Percentiles rank a stretch among this genome's conserved stretches.
These are phyloP conservation scores for Colletotrichum lindemuthianum DNA, from an alignment of 2,329 filamentous ascomycete genomes.

Conservation along the genomic window DNA sequence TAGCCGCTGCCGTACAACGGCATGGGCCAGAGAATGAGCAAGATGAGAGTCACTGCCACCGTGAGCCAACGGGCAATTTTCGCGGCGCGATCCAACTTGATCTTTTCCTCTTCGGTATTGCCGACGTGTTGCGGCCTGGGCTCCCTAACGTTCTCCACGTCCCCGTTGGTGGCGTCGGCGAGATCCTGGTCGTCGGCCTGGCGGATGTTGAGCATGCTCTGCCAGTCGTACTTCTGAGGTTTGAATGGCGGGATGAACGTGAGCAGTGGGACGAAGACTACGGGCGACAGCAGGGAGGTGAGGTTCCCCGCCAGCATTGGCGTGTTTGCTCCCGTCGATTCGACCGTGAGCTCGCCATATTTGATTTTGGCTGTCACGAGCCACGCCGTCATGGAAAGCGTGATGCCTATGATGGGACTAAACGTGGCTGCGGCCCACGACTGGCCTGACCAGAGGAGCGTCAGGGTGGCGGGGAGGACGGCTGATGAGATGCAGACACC, in stretches of 20 bases:
- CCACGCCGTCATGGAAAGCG: conserved; percentile 78
- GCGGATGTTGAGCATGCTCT: conserved; percentile 78
- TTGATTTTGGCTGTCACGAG: conserved; percentile 78
- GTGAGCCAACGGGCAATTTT: conserved; percentile 59
- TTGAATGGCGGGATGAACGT: conserved; percentile 59
- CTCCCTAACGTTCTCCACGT: conserved; percentile 71
- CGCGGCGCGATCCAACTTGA: conserved; percentile 58
- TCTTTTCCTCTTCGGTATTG: conserved; percentile 46
- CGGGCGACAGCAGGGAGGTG: conserved; percentile 75
- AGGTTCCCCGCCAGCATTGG: conserved; percentile 87
- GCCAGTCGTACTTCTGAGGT: conserved; percentile 79
- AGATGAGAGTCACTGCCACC: conserved; percentile 67
- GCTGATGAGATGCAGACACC: conserved; percentile 83
- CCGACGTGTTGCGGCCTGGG: conserved; percentile 42
- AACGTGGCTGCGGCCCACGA: conserved; percentile 67
- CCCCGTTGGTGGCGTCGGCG: conserved; percentile 67
- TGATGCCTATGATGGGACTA: conserved; percentile 75
- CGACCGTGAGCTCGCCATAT: conserved; percentile 72
- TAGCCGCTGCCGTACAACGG: conserved; percentile 44
- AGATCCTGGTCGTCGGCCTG: conserved; percentile 78
- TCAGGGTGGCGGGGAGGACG: conserved; percentile 78
- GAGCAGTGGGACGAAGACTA: conserved; percentile 76
- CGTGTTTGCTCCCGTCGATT: conserved; percentile 77
- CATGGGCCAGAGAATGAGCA: conserved; percentile 44
- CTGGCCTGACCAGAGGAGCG: conserved; percentile 78